Conservation (phyloP, 108 stramenopile species). For the Skeletonema grethae region DNA sequence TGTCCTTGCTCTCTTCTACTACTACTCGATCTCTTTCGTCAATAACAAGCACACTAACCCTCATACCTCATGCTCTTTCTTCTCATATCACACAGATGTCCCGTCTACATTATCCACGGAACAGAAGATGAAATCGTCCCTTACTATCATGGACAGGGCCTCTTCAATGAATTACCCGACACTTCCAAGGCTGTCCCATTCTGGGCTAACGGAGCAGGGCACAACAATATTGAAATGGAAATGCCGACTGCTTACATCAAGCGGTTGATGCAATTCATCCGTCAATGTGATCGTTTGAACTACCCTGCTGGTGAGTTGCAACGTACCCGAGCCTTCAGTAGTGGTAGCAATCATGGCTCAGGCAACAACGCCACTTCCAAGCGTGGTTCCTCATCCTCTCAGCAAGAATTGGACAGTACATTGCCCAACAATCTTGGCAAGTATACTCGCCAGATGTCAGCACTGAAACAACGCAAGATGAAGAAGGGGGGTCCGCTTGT, state of each 20-base stretch:
- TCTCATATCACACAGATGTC: constrained; percentile 36
- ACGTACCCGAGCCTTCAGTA: background rate
- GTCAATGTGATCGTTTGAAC: constrained; percentile 38
- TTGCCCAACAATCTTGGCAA: background rate
- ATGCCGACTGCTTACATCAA: constrained; percentile 53
- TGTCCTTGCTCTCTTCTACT: background rate
- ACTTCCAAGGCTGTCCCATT: constrained; percentile 68
- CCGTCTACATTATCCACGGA: constrained; percentile 79
- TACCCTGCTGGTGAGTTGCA: constrained; percentile 15
- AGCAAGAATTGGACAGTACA: background rate
- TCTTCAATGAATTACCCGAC: constrained; percentile 60
- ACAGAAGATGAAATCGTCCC: constrained; percentile 77
- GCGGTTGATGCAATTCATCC: constrained; percentile 44
- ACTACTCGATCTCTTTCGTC: too few species aligned
- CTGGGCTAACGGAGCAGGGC: constrained; percentile 76
- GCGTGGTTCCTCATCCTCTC: background rate
- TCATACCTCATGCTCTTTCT: too few species aligned
- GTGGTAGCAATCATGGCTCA: background rate
- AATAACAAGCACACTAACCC: too few species aligned
- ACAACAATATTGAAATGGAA: constrained; percentile 60
- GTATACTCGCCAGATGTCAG: constrained; percentile 1
- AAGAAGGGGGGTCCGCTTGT: constrained; percentile 26
- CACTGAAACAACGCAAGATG: constrained; percentile 22
- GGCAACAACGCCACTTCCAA: background rate
- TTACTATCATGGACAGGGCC: constrained; percentile 70